Base-by-base conservation (phyloP, 1,284 basidiomycete species). In the Ustilago loliicola region DNA sequence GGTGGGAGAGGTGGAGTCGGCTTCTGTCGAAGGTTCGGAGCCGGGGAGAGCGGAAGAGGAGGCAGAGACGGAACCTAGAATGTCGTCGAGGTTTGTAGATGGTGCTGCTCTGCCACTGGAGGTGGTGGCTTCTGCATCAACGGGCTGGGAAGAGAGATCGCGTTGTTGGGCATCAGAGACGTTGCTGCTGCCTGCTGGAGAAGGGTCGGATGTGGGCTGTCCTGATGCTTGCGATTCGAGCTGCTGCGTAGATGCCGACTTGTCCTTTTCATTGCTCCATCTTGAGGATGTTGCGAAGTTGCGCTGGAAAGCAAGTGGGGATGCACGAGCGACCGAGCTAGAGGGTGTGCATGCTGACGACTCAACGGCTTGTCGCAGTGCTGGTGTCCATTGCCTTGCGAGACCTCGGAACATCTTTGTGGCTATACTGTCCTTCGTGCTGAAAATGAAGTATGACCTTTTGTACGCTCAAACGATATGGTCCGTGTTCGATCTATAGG, bases 31-130 rank as follows among this genome's bases (percentile, higher is more conserved):
- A 2, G 63, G 27, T 1, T 65, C 63, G 25, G 64, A 52, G 15
- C 71, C 63, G 6, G 64, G 70, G 3, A 72, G 70, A 21, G 48
- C 3, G 3, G 71, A 30, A 0, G 70, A 66, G 23, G 65, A 54
- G 9, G 71, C 71, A n/a, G 71, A 70, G 9, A 69, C 61, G 13
- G 71, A 73, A 36, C 64, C 71, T 10, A 77, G 71, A 34, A 77
- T 67, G 48, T 77, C 75, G 56, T 77, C 75, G 29, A 77, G 58
- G 42, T 64, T 77, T 32, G 70, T 47, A 10, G 75, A 50, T 0
- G 75, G 61, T 0, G 75, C 56, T 19, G 54, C 50, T 30, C 75
- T 42, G 17, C 66, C 70, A 15, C 34, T 23, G 9, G 67, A 25
- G 19, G 57, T 29, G 19, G 55, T 15, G 23, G 55, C n/a, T 1